A percentile compares a stretch with the other conserved stretches of the same genome.
phyloP scores from a whole-genome alignment of 1,284 basidiomycete species.

The Ceratobasidium sp. region DNA sequence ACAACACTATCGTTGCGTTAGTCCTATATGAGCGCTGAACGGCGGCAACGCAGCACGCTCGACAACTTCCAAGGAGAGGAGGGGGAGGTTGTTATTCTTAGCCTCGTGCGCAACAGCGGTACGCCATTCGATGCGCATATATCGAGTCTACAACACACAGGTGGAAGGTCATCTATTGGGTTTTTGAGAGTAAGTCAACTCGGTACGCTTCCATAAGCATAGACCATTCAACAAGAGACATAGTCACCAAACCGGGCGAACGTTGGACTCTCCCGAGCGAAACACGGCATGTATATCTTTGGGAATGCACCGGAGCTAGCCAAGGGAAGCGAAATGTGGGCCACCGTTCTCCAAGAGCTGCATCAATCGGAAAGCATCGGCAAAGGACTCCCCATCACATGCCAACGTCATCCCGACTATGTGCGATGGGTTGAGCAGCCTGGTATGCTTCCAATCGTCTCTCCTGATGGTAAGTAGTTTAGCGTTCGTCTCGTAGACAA shows the following conservation, averaged over 20 bases:
- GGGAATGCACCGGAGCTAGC: slow-evolving; percentile 73
- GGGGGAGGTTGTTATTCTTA: slow-evolving; percentile 73
- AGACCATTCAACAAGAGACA: slow-evolving; percentile 10
- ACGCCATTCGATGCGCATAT: slow-evolving; percentile 48
- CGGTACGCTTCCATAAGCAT: slow-evolving; percentile 24
- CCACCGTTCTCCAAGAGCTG: slow-evolving; percentile 69
- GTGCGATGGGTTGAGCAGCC: slow-evolving; percentile 65
- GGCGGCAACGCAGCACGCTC: slow-evolving; percentile 66
- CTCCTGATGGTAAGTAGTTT: slow-evolving; percentile 69
- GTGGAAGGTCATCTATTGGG: slow-evolving; percentile 68
- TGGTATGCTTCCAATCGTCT: slow-evolving; percentile 65
- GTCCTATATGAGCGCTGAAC: neutral
- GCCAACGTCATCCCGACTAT: slow-evolving; percentile 69
- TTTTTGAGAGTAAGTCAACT: slow-evolving; percentile 70
- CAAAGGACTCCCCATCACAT: slow-evolving; percentile 69
- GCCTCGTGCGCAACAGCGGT: slow-evolving; percentile 78
- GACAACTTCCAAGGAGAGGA: slow-evolving; percentile 75
- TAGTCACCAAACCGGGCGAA: slow-evolving; percentile 58
- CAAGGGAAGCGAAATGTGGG: slow-evolving; percentile 72
- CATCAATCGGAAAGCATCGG: slow-evolving; percentile 65
- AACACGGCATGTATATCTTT: slow-evolving; percentile 78
- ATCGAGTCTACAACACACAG: slow-evolving; percentile 43
- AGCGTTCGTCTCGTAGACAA: neutral
- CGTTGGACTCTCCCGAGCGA: slow-evolving; percentile 81
- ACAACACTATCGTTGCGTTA: slow-evolving; percentile 15